phyloP scores from a whole-genome alignment of 345 rosid genomes.

The Eucalyptus regnans region DNA sequence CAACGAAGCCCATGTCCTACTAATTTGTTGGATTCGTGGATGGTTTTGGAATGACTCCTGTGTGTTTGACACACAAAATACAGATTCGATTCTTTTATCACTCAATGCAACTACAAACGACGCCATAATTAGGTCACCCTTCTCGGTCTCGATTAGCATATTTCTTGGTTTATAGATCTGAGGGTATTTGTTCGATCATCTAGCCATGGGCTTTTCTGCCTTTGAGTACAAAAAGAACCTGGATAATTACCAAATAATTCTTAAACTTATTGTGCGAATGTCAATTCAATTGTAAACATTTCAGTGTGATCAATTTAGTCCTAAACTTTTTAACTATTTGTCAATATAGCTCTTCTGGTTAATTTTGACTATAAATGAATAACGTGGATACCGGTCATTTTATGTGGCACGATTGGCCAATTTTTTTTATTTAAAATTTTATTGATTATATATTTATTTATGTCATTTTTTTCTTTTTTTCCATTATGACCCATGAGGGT shows the following conservation, averaged over 20 bases:
- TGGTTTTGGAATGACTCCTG: background rate
- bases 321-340: too few species aligned
- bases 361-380: background rate
- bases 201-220: background rate
- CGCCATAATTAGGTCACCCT: background rate
- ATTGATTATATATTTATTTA: too few species aligned
- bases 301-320: background rate
- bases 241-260: background rate
- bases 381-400: too few species aligned
- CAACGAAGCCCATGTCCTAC: background rate
- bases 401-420: too few species aligned
- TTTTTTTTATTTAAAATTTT: too few species aligned
- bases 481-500: too few species aligned
- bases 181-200: background rate
- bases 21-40: background rate
- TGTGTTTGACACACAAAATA: background rate
- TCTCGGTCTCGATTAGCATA: background rate
- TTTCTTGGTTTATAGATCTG: background rate
- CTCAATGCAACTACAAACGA: background rate
- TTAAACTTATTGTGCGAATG: too few species aligned
- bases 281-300: too few species aligned
- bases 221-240: background rate
- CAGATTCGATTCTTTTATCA: background rate
- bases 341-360: accelerated
- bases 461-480: too few species aligned